Conservation (phyloP, 768 basidiomycete species). For the Leccinum disarticulatum region DNA sequence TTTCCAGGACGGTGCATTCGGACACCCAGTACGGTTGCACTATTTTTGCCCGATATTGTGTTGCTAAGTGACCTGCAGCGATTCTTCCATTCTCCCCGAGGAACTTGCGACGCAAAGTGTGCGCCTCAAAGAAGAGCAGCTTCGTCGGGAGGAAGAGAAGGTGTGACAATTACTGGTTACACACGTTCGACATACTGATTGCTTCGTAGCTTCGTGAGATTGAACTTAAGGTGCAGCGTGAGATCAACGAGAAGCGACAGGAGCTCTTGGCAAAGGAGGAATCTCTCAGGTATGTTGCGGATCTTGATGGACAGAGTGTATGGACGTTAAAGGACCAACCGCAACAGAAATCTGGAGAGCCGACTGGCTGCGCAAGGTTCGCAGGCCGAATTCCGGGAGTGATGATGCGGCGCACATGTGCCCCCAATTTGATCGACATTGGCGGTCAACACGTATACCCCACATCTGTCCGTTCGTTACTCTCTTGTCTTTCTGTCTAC, state of each 20-base stretch:
- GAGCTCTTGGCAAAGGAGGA: conserved; percentile 96
- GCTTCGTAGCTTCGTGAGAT: conserved; percentile 82
- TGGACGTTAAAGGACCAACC: background rate
- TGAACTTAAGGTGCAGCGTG: conserved; percentile 95
- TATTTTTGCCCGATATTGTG: background rate
- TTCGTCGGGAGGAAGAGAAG: conserved; percentile 96
- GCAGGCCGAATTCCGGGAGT: conserved; percentile 75
- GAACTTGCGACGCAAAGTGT: conserved; percentile 97
- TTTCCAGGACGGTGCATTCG: conserved; percentile 84
- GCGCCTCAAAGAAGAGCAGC: conserved; percentile 97
- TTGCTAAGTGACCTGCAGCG: conserved; percentile 45
- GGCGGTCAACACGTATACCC: conserved; percentile 36
- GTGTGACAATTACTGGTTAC: conserved; percentile 34
- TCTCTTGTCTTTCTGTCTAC: conserved; percentile 37
- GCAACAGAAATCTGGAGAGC: conserved; percentile 78
- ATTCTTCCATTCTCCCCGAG: conserved; percentile 90
- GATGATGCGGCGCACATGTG: conserved; percentile 28
- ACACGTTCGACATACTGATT: conserved; percentile 14
- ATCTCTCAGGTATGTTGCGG: conserved; percentile 67
- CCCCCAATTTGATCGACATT: conserved; percentile 23
- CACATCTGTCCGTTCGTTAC: conserved; percentile 34
- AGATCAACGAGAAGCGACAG: conserved; percentile 97
- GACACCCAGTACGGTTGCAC: conserved; percentile 59
- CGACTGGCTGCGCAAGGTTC: conserved; percentile 88
- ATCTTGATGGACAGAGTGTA: background rate